These are phyloP conservation scores for Westerdykella aurantiaca DNA, from an alignment of 2,329 filamentous ascomycete species.

Conservation along the genomic window DNA sequence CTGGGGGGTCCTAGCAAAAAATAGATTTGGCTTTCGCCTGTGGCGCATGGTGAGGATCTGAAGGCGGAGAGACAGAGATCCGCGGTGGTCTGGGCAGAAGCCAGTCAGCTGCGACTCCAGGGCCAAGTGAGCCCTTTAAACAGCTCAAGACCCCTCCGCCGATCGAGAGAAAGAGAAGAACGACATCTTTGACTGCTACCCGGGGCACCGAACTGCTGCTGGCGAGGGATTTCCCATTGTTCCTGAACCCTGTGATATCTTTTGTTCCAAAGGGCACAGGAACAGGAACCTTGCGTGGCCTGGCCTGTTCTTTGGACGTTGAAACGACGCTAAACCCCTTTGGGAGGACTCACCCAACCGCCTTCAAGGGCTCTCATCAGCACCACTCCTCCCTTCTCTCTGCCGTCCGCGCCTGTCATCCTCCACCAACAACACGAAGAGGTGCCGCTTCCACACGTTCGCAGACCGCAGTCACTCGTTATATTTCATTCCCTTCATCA, in stretches of 20 bases:
- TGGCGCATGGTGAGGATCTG: slow-evolving; percentile 1
- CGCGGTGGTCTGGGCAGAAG: background rate
- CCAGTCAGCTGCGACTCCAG: background rate
- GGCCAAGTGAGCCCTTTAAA: background rate
- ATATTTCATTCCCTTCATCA: background rate
- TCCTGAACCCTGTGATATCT: too few species aligned
- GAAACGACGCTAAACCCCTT: slow-evolving; percentile 10
- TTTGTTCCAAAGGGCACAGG: background rate
- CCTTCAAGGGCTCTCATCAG: background rate
- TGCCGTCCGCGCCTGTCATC: background rate
- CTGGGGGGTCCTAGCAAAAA: slow-evolving; percentile 5
- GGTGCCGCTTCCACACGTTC: background rate
- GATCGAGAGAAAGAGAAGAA: background rate
- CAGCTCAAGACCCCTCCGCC: background rate
- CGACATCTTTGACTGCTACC: background rate
- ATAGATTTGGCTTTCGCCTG: slow-evolving; percentile 9
- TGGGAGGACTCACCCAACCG: background rate
- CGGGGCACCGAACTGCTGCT: background rate
- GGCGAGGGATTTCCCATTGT: background rate
- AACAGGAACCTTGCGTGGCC: slow-evolving; percentile 2
- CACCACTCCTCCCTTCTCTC: slow-evolving; percentile 1
- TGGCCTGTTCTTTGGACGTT: slow-evolving; percentile 9
- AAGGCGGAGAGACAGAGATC: background rate
- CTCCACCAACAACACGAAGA: slow-evolving; percentile 1
- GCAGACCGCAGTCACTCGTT: background rate